Conservation (phyloP, 148 eudicot genomes). For the Euryodendron excelsum region DNA sequence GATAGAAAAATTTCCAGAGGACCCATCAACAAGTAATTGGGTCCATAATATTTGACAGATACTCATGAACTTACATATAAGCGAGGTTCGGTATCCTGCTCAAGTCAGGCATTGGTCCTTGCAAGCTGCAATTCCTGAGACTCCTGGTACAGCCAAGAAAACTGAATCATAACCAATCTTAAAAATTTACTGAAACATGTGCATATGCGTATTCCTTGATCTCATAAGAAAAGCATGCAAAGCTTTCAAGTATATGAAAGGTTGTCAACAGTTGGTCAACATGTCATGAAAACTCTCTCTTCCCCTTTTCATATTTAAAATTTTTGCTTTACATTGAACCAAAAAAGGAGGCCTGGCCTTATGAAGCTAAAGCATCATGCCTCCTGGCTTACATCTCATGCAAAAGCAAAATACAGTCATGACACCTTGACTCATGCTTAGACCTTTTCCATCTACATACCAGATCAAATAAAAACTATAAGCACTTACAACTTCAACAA, state of each 20-base stretch:
- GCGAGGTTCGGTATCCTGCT: slow-evolving; percentile 52
- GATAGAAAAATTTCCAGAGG: neutral
- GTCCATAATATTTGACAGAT: neutral
- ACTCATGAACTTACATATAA: slow-evolving; percentile 54
- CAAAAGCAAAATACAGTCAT: neutral
- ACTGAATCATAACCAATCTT: neutral
- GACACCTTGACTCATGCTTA: neutral
- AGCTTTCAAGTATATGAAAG: neutral
- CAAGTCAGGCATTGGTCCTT: slow-evolving; percentile 66
- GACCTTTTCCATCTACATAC: neutral
- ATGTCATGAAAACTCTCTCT: too few relatives aligned
- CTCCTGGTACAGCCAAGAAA: slow-evolving; percentile 53
- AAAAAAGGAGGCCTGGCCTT: too few relatives aligned
- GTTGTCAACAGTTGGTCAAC: too few relatives aligned
- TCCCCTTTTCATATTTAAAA: neutral
- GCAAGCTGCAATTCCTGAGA: slow-evolving; percentile 76
- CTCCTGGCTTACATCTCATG: neutral
- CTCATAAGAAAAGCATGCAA: neutral
- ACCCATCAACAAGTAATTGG: neutral
- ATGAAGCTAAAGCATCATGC: neutral
- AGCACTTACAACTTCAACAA: slow-evolving; percentile 65
- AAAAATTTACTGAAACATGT: neutral
- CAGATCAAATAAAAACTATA: neutral
- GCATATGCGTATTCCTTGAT: neutral
- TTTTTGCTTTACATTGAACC: neutral